Evolutionary conservation across 768 basidiomycete genomes (phyloP).

Genomic region (Lactarius quietus): DNA sequence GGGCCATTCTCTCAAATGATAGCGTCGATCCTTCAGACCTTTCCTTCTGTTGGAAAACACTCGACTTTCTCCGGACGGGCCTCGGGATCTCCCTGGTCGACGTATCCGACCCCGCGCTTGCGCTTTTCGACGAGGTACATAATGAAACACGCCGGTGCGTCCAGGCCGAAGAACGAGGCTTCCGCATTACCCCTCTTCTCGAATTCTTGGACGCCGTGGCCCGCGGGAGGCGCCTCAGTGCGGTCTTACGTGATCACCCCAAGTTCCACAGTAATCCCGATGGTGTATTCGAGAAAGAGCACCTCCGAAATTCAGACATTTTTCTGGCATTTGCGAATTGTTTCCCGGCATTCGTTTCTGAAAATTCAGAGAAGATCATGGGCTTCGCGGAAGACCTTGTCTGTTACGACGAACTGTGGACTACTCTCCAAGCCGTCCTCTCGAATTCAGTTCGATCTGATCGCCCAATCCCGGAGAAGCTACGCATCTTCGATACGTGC

Average conservation of each 20-base stretch:
- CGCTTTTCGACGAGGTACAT: neutral
- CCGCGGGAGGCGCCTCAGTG: conserved; percentile 3
- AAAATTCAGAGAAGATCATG: neutral
- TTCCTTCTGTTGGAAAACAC: conserved; percentile 13
- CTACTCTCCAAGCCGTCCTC: conserved; percentile 4
- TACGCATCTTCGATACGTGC: conserved; percentile 6
- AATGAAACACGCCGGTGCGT: neutral
- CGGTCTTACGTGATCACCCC: neutral
- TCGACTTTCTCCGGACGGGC: conserved; percentile 9
- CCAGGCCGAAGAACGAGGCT: neutral
- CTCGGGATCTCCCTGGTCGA: neutral
- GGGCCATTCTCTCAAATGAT: neutral
- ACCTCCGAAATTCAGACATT: conserved; percentile 6
- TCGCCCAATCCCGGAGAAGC: conserved; percentile 1
- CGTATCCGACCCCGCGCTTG: neutral
- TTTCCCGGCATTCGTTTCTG: conserved; percentile 3
- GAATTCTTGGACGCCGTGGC: conserved; percentile 1
- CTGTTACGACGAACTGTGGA: conserved; percentile 10
- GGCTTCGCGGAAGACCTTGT: neutral
- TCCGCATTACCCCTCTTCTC: conserved; percentile 1
- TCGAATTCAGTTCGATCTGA: neutral
- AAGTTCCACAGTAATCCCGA: conserved; percentile 7
- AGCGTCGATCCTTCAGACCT: neutral
- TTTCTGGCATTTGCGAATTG: conserved; percentile 7
- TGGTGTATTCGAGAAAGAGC: conserved; percentile 9